Evolutionary conservation across 495 filamentous ascomycete species (phyloP).

Genomic region (Aspergillus cavernicola): DNA sequence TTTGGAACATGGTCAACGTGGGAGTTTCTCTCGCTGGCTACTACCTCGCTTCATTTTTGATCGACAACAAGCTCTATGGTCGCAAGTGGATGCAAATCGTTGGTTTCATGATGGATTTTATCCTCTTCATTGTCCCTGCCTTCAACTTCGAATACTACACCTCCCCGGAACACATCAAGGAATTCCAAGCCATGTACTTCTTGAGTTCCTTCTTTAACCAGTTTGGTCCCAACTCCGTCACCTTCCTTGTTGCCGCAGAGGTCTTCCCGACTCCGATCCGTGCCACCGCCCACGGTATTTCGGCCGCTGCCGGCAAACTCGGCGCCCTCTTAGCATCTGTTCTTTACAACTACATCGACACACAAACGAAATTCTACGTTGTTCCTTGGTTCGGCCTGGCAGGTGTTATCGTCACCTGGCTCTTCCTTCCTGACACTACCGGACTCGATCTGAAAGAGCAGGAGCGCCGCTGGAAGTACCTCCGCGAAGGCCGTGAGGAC

Average conservation of each 20-base stretch:
- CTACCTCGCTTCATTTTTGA: conserved; percentile 73
- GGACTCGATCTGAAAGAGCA: conserved; percentile 92
- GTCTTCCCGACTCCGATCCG: conserved; percentile 87
- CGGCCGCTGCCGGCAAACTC: conserved; percentile 76
- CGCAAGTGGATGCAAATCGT: conserved; percentile 89
- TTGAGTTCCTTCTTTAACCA: conserved; percentile 93
- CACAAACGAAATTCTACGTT: conserved; percentile 74
- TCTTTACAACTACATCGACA: conserved; percentile 83
- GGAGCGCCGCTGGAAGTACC: conserved; percentile 79
- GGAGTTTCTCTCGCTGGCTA: conserved; percentile 79
- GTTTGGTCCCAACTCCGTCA: conserved; percentile 88
- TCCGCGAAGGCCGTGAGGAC: conserved; percentile 65
- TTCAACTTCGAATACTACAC: conserved; percentile 83
- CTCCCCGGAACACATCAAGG: conserved; percentile 56
- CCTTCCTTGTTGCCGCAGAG: conserved; percentile 88
- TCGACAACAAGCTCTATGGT: conserved; percentile 90
- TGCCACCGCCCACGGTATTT: conserved; percentile 86
- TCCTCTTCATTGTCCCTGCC: conserved; percentile 80
- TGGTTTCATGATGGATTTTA: conserved; percentile 81
- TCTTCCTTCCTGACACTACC: conserved; percentile 90
- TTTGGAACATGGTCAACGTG: conserved; percentile 87
- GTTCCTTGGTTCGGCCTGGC: conserved; percentile 88
- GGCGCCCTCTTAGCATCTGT: conserved; percentile 82
- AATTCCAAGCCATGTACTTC: conserved; percentile 92
- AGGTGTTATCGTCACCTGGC: conserved; percentile 69